Base-by-base conservation (phyloP, 202 grass and related monocot genomes). In the Schoenoplectus tabernaemontani region DNA sequence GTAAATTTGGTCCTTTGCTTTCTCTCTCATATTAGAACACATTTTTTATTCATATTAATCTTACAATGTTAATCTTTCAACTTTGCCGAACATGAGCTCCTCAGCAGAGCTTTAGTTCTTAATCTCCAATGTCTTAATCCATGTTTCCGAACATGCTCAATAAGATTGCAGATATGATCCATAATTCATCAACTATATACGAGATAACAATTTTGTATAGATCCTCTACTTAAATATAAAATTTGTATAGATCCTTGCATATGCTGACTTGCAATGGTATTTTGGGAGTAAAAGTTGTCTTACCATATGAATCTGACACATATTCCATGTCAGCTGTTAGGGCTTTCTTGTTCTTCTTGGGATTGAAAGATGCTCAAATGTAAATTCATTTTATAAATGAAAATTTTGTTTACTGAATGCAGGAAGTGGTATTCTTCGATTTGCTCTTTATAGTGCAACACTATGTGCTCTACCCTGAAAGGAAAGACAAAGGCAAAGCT, bases 351-450 rank as follows among this genome's bases (percentile, higher is more conserved):
- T 50, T 6, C 44, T 28, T 73, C 32, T 33, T 73, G 28, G 24
- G 44, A 54, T 8, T 10, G 48, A 36, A 75, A 36, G 12, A 9
- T 56, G 33, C 16, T 75, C 70, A 75, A 54, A 75, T 80, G 15
- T 64, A 26, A 34, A 74, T 19, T 63, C 28, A 17, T 61, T 34
- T n/a, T 59, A n/a, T 67, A 4, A 32, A 6, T 17, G 22, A 22
- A n/a, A 53, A 76, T 10, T 24, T 53, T 81, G 20, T 78, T 24
- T 84, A 64, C 20, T 28, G 82, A 66, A 87, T 89, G 74, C 84
- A 98, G 95, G 95, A 98, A 84, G 77, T 78, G 9, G 88, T 98
- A 71, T 82, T 98, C 74, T 98, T 98, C 2, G 95, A 98, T 66
- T 26, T 92, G 65, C 15, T 98, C 19, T 98, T 98, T 77, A 94